Evolutionary conservation across 2,329 filamentous ascomycete genomes (phyloP).

Genomic region (Cladobotryum protrusum): DNA sequence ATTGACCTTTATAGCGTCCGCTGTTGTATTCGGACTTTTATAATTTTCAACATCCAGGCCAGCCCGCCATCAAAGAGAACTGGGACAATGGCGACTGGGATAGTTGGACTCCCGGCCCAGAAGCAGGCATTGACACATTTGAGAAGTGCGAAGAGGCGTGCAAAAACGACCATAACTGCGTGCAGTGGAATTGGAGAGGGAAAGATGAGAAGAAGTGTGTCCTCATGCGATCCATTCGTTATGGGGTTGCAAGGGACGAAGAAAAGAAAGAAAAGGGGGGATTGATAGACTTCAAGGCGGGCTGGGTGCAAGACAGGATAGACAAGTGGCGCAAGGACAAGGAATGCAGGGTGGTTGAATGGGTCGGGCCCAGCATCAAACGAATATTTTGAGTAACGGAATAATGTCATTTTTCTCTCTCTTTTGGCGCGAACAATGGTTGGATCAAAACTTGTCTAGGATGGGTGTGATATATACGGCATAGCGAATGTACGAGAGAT

Average conservation of each 20-base stretch:
- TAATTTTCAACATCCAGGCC: constrained; percentile 30
- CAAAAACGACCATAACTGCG: constrained; percentile 18
- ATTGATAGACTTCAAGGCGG: constrained; percentile 26
- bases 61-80: constrained; percentile 16
- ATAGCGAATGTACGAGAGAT: no score
- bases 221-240: constrained; percentile 22
- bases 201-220: constrained; percentile 25
- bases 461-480: no score
- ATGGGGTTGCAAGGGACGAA: constrained; percentile 18
- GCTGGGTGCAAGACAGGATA: constrained; percentile 23
- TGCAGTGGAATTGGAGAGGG: constrained; percentile 28
- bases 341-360: constrained; percentile 24
- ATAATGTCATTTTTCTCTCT: no score
- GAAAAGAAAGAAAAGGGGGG: constrained; percentile 15
- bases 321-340: constrained; percentile 20
- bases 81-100: constrained; percentile 31
- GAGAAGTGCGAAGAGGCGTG: constrained; percentile 24
- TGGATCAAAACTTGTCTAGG: not conserved
- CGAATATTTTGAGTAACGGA: constrained; percentile 9
- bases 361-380: constrained; percentile 25
- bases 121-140: constrained; percentile 20
- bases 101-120: constrained; percentile 19
- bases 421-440: not conserved
- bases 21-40: constrained; percentile 32
- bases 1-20: constrained; percentile 22